Base-by-base conservation (phyloP, 176 grass and related monocot genomes). In the Tuctoria greenei region DNA sequence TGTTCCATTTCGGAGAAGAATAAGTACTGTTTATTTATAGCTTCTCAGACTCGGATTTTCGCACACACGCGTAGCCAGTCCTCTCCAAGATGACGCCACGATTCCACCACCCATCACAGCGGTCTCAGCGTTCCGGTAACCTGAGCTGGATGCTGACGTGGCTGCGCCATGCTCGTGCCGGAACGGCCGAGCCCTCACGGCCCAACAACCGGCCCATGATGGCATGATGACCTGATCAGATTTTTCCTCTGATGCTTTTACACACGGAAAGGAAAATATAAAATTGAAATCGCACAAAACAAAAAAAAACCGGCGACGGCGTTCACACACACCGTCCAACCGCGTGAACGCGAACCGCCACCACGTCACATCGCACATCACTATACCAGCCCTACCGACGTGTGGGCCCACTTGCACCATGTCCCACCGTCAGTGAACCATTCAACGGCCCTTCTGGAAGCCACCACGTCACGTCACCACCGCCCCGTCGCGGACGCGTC, bases 351-450 rank as follows among this genome's bases (percentile, higher is more conserved):
- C 42, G 18, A 69, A 27, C 54, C 17, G 73, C 28, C 60, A 1
- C 8, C 83, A 66, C 61, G 74, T 57, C 46, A 56, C 67, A 0
- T 26, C 40, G 0, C 49, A 59, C 55, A 23, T 7, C 55, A 61
- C 24, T n/a, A n/a, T n/a, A n/a, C 26, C 5, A 26, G 23, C 14
- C n/a, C 70, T 55, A 55, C 83, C 34, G 78, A n/a, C 37, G 6
- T 0, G 9, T 6, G 45, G 77, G 36, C 10, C 77, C 64, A 7
- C 0, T 43, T 0, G 0, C 1, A 17, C 0, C 0, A 0, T 27
- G 0, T 4, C 77, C 84, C 64, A 81, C 26, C 0, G 7, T n/a
- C 84, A 81, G 84, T 4, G 47, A 71, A 4, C 7, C 20, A 8
- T 6, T 0, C 0, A n/a, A 20, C 4, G 4, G 4, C 16, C n/a